Percentiles rank a stretch among this genome's conserved stretches.
Conservation (phyloP, 345 rosid genomes). For the Ricinus communis region DNA sequence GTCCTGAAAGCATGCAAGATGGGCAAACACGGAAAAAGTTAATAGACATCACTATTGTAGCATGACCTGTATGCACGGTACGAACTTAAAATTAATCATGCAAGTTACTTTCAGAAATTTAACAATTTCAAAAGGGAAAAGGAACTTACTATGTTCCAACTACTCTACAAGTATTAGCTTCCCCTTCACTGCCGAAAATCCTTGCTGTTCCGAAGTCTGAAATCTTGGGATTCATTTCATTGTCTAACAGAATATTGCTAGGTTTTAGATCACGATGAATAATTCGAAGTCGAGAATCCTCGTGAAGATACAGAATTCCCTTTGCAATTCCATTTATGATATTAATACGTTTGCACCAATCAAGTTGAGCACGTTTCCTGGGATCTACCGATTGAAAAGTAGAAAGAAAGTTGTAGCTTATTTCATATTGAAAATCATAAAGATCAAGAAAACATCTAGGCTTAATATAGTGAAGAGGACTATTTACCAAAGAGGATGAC, state of each 20-base stretch:
- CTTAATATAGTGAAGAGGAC: too few relatives aligned
- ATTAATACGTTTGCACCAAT: slow-evolving; percentile 23
- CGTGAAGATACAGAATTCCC: slow-evolving; percentile 44
- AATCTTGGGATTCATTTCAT: slow-evolving; percentile 53
- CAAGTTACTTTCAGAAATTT: background rate
- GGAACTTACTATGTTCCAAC: slow-evolving; percentile 48
- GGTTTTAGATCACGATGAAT: slow-evolving; percentile 62
- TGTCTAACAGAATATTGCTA: slow-evolving; percentile 50
- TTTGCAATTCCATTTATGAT: slow-evolving; percentile 36
- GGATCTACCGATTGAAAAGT: slow-evolving; percentile 16
- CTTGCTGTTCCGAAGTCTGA: slow-evolving; percentile 66
- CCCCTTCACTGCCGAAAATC: slow-evolving; percentile 35
- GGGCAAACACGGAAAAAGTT: background rate
- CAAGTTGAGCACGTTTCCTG: slow-evolving; percentile 17
- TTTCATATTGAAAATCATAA: background rate
- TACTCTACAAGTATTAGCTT: slow-evolving; percentile 41
- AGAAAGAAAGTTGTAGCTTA: background rate
- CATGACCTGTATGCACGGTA: too few relatives aligned
- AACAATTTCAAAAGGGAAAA: background rate
- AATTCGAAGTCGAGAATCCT: slow-evolving; percentile 53
- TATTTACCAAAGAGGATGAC: slow-evolving; percentile 40
- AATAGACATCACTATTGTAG: too few relatives aligned
- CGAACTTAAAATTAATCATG: too few relatives aligned
- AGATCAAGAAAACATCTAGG: too few relatives aligned
- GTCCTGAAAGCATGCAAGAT: background rate